Evolutionary conservation across 306 rosid species (phyloP), one percentile per base, ranked within the genome.

Genomic region (Quercus bicolor): DNA sequence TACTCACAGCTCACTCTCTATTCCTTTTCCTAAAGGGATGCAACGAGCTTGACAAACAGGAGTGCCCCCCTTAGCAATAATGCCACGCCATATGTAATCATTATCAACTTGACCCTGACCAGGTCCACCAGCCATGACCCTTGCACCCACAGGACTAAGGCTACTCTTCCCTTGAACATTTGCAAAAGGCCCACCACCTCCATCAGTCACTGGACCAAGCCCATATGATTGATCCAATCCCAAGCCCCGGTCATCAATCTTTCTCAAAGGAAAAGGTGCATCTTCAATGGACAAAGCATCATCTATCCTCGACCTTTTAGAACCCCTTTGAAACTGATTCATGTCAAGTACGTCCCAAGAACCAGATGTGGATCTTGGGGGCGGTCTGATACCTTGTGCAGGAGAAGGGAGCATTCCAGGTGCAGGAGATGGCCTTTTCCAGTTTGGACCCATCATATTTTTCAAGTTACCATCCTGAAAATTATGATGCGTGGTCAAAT

Each of bases 21-120:
- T 73, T 82, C 99, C 98, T 75, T 91, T 91, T 66, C 96, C 98
- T 5, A 96, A 70, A 65, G 98, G 99, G 59, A 96, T 87, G 74
- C 98, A 96, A 72, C 99, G 91, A 71, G 98, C 98, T 73, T 86
- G 94, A 74, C 99, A 96, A 84, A 96, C 98, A 72, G 94, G 94
- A 9, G 99, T 93, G 77, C 99, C 99, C 20, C 99, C 99, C 86
- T 96, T 96, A 33, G 99, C 98, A 82, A 96, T 88, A 59, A 92
- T 75, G 37, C 99, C 99, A 33, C 94, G 97, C 99, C 99, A 93
- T 62, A 91, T 84, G 80, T 80, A 88, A 91, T 96, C 99, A 79
- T 55, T 52, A 74, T 92, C 96, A 71, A 86, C 81, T 77, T 84
- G 92, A 74, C 37, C 85, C 43, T 84, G 79, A 77, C 84, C 80